These are phyloP conservation scores for Aspergillus viridinutans DNA, from an alignment of 2,329 filamentous ascomycete species.

Conservation along the genomic window DNA sequence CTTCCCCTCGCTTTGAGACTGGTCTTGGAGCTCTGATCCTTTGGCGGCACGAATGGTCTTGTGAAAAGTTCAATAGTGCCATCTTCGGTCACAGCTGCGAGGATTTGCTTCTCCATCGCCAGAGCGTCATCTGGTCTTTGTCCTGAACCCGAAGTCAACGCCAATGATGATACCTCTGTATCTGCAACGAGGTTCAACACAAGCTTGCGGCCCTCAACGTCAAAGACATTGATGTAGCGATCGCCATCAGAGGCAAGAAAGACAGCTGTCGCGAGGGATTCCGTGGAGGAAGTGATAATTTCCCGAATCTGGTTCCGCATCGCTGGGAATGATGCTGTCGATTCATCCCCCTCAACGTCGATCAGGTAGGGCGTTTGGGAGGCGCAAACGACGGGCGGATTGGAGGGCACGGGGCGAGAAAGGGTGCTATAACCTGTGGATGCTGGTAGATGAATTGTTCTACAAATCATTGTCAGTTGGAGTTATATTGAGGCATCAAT, in stretches of 20 bases:
- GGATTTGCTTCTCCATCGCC: conserved; percentile 36
- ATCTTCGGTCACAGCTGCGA: conserved; percentile 46
- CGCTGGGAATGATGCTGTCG: conserved; percentile 43
- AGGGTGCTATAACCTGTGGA: conserved; percentile 37
- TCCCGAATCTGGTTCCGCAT: conserved; percentile 49
- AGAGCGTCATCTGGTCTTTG: conserved; percentile 9
- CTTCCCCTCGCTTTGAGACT: conserved; percentile 44
- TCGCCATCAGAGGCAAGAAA: conserved; percentile 50
- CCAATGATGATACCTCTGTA: conserved; percentile 41
- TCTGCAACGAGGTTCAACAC: conserved; percentile 48
- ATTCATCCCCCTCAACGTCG: conserved; percentile 36
- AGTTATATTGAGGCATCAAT: conserved; percentile 1
- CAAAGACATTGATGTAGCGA: conserved; percentile 49
- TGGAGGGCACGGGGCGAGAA: conserved; percentile 38
- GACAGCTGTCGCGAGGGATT: conserved; percentile 29
- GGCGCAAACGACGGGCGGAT: conserved; percentile 46
- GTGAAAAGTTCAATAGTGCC: conserved; percentile 49
- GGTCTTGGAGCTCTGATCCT: conserved; percentile 24
- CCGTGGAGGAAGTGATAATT: conserved; percentile 40
- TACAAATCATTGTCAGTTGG: conserved; percentile 19
- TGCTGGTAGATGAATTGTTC: conserved; percentile 42
- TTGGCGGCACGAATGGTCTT: conserved; percentile 42
- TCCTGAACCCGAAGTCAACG: conserved; percentile 30
- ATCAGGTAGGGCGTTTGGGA: conserved; percentile 48
- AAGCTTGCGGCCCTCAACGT: conserved; percentile 39